These are phyloP conservation scores for Podaxis mareebaensis DNA, from an alignment of 768 basidiomycete species.

Conservation along the genomic window DNA sequence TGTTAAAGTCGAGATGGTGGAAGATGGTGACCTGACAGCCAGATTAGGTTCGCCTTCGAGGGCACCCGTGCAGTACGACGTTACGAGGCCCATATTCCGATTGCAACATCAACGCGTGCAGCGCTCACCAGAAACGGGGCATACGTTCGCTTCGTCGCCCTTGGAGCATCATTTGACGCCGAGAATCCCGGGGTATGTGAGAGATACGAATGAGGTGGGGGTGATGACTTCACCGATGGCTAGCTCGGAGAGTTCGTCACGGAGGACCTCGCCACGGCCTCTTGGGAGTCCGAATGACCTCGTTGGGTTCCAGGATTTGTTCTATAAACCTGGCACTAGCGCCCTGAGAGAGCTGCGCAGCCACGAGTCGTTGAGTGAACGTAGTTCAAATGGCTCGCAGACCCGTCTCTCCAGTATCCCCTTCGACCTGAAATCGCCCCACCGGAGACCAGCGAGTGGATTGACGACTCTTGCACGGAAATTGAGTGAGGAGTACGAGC, in stretches of 20 bases:
- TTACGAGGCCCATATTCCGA: conserved; percentile 27
- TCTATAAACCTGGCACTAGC: conserved; percentile 52
- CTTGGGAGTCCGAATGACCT: conserved; percentile 65
- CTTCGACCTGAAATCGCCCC: conserved; percentile 34
- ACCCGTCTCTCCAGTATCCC: conserved; percentile 28
- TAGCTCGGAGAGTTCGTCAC: conserved; percentile 29
- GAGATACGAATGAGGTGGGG: conserved; percentile 12
- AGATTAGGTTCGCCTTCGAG: conserved; percentile 8
- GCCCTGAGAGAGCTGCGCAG: not conserved
- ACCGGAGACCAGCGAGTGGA: conserved; percentile 42
- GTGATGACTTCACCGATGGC: conserved; percentile 15
- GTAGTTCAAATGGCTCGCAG: conserved; percentile 18
- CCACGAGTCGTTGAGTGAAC: conserved; percentile 16
- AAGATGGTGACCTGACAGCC: conserved; percentile 6
- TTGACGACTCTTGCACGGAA: conserved; percentile 52
- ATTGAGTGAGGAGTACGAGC: conserved; percentile 50
- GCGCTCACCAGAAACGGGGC: conserved; percentile 12
- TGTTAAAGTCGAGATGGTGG: conserved; percentile 14
- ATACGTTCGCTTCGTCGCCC: conserved; percentile 26
- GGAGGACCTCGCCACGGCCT: conserved; percentile 48
- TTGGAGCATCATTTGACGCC: conserved; percentile 10
- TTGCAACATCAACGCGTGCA: conserved; percentile 13
- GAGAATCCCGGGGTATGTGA: conserved; percentile 11
- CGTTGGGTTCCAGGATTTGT: conserved; percentile 74
- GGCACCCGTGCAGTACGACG: conserved; percentile 36